Percentiles rank a stretch among this genome's conserved stretches.
These are phyloP conservation scores for Sherardia arvensis DNA, from an alignment of 257 asterid species.

Conservation along the genomic window DNA sequence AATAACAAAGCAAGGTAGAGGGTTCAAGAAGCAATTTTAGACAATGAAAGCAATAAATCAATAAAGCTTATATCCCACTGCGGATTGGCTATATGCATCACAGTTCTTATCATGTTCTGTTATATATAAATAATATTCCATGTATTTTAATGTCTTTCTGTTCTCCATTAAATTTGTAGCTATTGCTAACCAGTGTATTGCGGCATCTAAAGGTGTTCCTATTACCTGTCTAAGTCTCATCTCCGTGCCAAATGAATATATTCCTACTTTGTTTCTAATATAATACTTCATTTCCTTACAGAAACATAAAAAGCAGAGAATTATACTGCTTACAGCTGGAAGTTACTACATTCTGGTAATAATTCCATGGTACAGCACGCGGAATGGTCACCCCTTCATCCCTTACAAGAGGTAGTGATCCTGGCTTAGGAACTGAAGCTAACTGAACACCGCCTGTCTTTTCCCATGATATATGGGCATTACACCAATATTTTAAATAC, in stretches of 20 bases:
- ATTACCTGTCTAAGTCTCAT: background rate
- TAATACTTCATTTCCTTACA: background rate
- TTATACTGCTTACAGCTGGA: slow-evolving; percentile 79
- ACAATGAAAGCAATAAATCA: background rate
- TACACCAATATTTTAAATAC: slow-evolving; percentile 85
- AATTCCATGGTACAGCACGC: slow-evolving; percentile 89
- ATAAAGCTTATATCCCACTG: background rate
- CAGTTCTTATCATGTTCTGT: background rate
- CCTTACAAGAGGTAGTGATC: slow-evolving; percentile 65
- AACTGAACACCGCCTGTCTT: slow-evolving; percentile 90
- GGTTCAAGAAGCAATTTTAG: background rate
- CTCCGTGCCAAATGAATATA: no score
- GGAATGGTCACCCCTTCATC: slow-evolving; percentile 49
- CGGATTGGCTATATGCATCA: background rate
- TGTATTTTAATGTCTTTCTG: background rate
- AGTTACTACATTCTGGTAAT: slow-evolving; percentile 96
- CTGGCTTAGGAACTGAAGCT: slow-evolving; percentile 71
- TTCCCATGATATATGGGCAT: slow-evolving; percentile 96
- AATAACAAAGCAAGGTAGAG: background rate
- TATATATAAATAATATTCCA: background rate
- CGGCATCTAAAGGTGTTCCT: background rate
- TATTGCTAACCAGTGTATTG: background rate
- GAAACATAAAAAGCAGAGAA: slow-evolving; percentile 8
- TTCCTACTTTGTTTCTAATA: background rate
- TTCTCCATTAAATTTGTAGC: background rate